A percentile compares a stretch with the other conserved stretches of the same genome.
Evolutionary conservation across 208 protist genomes (phyloP).

Genomic region (Leishmania arabica): DNA sequence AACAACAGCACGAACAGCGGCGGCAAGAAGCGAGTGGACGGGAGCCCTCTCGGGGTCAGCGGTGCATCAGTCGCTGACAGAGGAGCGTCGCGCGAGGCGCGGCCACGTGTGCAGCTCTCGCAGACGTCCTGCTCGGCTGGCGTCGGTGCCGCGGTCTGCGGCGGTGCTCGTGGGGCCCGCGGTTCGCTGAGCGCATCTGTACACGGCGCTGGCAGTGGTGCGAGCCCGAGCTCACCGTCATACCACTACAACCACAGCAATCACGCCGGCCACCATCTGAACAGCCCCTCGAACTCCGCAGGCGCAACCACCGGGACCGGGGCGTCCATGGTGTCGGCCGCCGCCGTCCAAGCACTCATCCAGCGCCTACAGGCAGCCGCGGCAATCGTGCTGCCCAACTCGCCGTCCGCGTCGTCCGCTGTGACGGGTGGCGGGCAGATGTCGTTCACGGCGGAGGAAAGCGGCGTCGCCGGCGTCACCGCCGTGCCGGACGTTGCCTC

Average conservation of each 20-base stretch:
- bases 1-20: slow-evolving; percentile 9
- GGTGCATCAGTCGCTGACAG: neutral
- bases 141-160: neutral
- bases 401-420: neutral
- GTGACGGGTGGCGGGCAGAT: neutral
- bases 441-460: neutral
- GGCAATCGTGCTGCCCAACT: slow-evolving; percentile 5
- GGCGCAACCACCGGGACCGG: neutral
- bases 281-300: neutral
- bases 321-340: slow-evolving; percentile 11
- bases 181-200: slow-evolving; percentile 1
- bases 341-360: slow-evolving; percentile 16
- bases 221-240: neutral
- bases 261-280: neutral
- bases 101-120: slow-evolving; percentile 29
- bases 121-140: neutral
- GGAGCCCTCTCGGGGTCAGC: slow-evolving; percentile 7
- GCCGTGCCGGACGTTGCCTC: slow-evolving; percentile 18
- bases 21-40: neutral
- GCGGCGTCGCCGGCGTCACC: neutral
- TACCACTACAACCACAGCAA: neutral
- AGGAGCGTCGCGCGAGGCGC: slow-evolving; percentile 8
- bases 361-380: slow-evolving; percentile 20
- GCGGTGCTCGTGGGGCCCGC: slow-evolving; percentile 3
- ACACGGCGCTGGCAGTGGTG: neutral